Percentiles rank a stretch among this genome's conserved stretches.
These are phyloP conservation scores for Neurospora sp. DNA, from an alignment of 2,329 filamentous ascomycete species.

Conservation along the genomic window DNA sequence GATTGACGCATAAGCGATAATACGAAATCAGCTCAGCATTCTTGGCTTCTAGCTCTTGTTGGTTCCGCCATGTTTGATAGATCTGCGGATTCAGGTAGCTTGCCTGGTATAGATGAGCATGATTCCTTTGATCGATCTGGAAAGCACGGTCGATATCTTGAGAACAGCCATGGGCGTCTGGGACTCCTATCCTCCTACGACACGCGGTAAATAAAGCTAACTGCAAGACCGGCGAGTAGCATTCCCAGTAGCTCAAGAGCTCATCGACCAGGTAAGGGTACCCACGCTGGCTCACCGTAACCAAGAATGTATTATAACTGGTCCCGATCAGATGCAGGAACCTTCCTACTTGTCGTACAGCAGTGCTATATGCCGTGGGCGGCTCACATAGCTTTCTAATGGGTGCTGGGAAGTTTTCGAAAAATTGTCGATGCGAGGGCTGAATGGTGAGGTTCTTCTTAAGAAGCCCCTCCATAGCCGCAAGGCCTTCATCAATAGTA, in stretches of 20 bases:
- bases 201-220: slow-evolving; percentile 21
- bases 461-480: slow-evolving; percentile 25
- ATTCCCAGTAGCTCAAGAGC: slow-evolving; percentile 21
- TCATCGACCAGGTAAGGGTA: slow-evolving; percentile 27
- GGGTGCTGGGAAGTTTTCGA: slow-evolving; percentile 26
- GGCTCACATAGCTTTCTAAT: slow-evolving; percentile 9
- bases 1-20: not conserved
- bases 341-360: slow-evolving; percentile 26
- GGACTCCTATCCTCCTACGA: slow-evolving; percentile 17
- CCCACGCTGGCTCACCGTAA: slow-evolving; percentile 4
- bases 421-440: slow-evolving; percentile 21
- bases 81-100: not conserved
- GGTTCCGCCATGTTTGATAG: not conserved
- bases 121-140: not conserved
- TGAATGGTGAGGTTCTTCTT: slow-evolving; percentile 27
- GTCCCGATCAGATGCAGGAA: slow-evolving; percentile 34
- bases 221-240: slow-evolving; percentile 21
- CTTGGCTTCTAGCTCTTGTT: not conserved
- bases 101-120: not conserved
- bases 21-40: not conserved
- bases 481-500: slow-evolving; percentile 25
- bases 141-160: not conserved
- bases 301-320: slow-evolving; percentile 28
- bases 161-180: slow-evolving; percentile 5
- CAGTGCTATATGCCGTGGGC: slow-evolving; percentile 10